A percentile compares a stretch with the other conserved stretches of the same genome.
Conservation (phyloP, 2,329 filamentous ascomycete genomes). For the Colletotrichum plurivorum region DNA sequence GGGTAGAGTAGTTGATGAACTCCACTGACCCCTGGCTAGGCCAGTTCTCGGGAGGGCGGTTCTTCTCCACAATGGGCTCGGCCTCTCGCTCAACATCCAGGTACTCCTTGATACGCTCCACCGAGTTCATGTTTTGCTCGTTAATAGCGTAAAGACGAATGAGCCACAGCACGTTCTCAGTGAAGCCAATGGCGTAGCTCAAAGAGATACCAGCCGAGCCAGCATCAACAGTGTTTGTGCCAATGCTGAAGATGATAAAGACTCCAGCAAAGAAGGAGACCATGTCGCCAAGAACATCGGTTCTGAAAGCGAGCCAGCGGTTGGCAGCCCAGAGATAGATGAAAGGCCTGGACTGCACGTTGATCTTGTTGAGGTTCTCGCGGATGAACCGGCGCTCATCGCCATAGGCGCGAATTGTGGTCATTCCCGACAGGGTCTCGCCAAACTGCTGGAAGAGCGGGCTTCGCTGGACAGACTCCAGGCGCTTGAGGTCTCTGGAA, state of each 20-base stretch:
- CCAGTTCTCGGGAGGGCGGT: conserved; percentile 85
- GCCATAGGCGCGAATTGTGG: conserved; percentile 96
- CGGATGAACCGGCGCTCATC: conserved; percentile 94
- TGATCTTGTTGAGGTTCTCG: conserved; percentile 90
- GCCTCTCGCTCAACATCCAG: conserved; percentile 97
- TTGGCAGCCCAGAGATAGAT: conserved; percentile 98
- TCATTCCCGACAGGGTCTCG: conserved; percentile 94
- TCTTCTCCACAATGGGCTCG: conserved; percentile 80
- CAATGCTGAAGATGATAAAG: conserved; percentile 89
- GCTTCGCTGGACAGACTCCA: conserved; percentile 94
- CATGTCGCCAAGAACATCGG: conserved; percentile 90
- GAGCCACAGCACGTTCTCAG: conserved; percentile 96
- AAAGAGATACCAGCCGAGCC: conserved; percentile 94
- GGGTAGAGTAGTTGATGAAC: conserved; percentile 89
- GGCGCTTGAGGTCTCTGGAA: conserved; percentile 93
- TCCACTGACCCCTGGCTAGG: conserved; percentile 88
- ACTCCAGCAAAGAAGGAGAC: conserved; percentile 95
- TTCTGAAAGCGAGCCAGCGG: conserved; percentile 94
- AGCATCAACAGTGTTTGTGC: conserved; percentile 78
- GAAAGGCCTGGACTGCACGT: conserved; percentile 92
- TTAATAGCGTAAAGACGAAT: conserved; percentile 94
- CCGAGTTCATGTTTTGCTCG: conserved; percentile 99
- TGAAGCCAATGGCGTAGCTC: conserved; percentile 96
- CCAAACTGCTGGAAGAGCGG: conserved; percentile 98
- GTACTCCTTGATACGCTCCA: conserved; percentile 98